A percentile compares a stretch with the other conserved stretches of the same genome.
These are phyloP conservation scores for Dothideomycetes sp. DNA, from an alignment of 2,329 filamentous ascomycete species.

Conservation along the genomic window DNA sequence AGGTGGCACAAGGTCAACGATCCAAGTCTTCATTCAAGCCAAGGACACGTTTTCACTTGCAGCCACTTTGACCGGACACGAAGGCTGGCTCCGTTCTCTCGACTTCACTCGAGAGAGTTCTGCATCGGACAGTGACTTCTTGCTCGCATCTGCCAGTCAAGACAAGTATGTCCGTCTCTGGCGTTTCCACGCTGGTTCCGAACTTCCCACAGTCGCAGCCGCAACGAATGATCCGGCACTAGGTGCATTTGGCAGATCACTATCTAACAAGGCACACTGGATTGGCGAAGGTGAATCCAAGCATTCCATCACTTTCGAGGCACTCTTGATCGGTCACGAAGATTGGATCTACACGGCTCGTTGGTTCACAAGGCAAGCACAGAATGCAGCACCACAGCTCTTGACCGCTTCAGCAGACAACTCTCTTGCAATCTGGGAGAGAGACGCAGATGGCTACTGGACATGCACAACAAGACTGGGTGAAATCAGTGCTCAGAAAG, in stretches of 20 bases:
- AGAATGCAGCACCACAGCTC: conserved; percentile 39
- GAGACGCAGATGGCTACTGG: conserved; percentile 79
- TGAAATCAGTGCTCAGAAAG: conserved; percentile 90
- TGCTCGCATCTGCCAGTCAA: conserved; percentile 89
- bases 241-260: conserved; percentile 57
- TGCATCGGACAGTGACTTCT: conserved; percentile 52
- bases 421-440: conserved; percentile 86
- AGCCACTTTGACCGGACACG: conserved; percentile 76
- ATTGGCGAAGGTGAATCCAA: conserved; percentile 54
- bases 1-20: conserved; percentile 72
- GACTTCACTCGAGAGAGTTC: conserved; percentile 60
- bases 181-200: conserved; percentile 66
- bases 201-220: conserved; percentile 49
- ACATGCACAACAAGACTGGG: conserved; percentile 75
- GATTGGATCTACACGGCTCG: conserved; percentile 93
- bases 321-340: conserved; percentile 85
- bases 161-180: conserved; percentile 95
- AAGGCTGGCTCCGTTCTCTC: conserved; percentile 87
- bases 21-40: conserved; percentile 67
- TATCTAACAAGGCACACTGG: conserved; percentile 82
- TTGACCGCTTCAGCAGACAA: conserved; percentile 92
- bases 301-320: conserved; percentile 85
- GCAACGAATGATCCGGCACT: conserved; percentile 47
- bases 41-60: conserved; percentile 55
- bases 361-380: conserved; percentile 51